Evolutionary conservation across 257 asterid species (phyloP).

Genomic region (Datura wrightii): DNA sequence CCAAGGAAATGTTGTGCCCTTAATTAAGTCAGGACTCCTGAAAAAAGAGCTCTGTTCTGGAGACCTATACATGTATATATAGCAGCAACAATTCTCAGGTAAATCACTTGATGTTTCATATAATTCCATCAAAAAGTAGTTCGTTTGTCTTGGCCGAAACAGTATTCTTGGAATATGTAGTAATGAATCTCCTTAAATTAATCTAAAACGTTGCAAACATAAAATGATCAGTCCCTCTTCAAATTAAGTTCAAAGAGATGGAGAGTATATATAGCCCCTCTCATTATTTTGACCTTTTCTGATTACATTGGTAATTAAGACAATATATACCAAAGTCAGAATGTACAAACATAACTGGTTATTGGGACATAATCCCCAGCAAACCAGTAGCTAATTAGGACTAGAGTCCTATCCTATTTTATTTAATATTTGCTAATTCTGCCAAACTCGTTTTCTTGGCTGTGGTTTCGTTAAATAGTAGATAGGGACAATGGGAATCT

Average conservation of each 20-base stretch:
- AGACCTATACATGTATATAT: conserved; percentile 3
- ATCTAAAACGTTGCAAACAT: not conserved
- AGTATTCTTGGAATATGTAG: conserved; percentile 31
- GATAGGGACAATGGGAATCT: no score
- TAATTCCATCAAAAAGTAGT: conserved; percentile 44
- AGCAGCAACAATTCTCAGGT: conserved; percentile 7
- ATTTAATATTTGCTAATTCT: no score
- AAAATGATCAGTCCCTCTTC: not conserved
- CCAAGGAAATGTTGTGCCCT: not conserved
- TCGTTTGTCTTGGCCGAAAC: conserved; percentile 42
- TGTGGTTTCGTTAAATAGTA: no score
- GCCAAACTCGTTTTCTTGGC: no score
- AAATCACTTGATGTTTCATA: conserved; percentile 5
- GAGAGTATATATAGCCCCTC: not conserved
- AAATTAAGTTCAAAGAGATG: not conserved
- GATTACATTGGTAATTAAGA: not conserved
- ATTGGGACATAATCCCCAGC: no score
- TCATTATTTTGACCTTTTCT: not conserved
- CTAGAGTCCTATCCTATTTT: no score
- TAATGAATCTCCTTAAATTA: not conserved
- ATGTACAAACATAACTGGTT: no score
- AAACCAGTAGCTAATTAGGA: no score
- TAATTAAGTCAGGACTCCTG: not conserved
- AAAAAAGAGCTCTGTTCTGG: not conserved
- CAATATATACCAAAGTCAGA: no score